Percentiles rank a stretch among this genome's conserved stretches.
Evolutionary conservation across 2,329 filamentous ascomycete genomes (phyloP).

Genomic region (Penicillium sp.): DNA sequence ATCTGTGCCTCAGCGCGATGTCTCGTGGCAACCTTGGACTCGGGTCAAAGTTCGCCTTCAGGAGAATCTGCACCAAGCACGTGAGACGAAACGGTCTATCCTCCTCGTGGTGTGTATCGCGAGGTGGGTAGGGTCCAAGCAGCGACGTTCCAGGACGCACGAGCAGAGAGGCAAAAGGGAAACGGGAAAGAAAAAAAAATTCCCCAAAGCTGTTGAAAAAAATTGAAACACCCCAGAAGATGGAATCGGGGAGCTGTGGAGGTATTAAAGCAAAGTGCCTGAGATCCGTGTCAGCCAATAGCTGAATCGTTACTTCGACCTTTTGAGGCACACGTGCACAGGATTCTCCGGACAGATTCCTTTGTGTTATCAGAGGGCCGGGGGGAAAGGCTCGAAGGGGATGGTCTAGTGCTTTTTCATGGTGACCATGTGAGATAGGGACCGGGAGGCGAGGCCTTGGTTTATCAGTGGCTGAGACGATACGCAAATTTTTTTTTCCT

Average conservation of each 20-base stretch:
- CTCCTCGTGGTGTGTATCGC: no score
- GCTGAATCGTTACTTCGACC: background rate
- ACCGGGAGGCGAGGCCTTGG: constrained; percentile 1
- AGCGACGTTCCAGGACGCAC: no score
- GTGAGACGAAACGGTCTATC: no score
- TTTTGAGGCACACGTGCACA: background rate
- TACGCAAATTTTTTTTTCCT: background rate
- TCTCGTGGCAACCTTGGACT: background rate
- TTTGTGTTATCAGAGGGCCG: constrained; percentile 5
- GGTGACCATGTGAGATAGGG: background rate
- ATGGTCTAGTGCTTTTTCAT: constrained; percentile 5
- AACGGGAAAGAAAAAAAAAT: no score
- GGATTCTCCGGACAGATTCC: background rate
- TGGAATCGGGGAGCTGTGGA: no score
- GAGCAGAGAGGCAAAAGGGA: no score
- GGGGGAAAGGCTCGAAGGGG: constrained; percentile 3
- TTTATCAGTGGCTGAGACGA: constrained; percentile 6
- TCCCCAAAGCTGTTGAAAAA: no score
- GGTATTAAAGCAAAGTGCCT: background rate
- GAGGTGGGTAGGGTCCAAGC: no score
- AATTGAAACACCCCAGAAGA: no score
- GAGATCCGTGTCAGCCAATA: background rate
- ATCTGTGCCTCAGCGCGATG: background rate
- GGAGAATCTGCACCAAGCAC: no score
- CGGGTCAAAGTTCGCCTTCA: no score